A percentile compares a stretch with the other conserved stretches of the same genome.
These are phyloP conservation scores for Teunomyces cretensis DNA, from an alignment of 805 yeast genomes.

Conservation along the genomic window DNA sequence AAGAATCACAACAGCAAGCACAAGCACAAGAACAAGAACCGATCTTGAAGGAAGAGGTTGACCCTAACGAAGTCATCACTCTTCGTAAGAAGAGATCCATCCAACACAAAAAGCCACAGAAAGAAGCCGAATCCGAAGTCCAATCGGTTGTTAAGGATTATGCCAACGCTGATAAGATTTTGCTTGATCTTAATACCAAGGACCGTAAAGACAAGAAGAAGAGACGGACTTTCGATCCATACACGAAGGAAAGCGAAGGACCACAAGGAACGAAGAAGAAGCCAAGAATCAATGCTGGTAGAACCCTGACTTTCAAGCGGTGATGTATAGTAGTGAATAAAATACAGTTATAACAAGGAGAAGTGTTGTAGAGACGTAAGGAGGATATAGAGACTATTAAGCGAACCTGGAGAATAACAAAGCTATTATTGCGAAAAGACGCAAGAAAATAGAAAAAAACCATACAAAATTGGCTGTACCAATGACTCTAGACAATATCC, in stretches of 20 bases:
- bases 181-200: slow-evolving; percentile 20
- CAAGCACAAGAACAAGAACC: neutral
- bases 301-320: slow-evolving; percentile 32
- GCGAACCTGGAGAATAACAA: no score
- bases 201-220: slow-evolving; percentile 25
- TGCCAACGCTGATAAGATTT: slow-evolving; percentile 40
- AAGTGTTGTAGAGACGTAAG: no score
- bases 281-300: slow-evolving; percentile 37
- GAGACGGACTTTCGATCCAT: slow-evolving; percentile 60
- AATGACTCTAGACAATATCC: no score
- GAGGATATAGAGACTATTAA: no score
- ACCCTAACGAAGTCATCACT: slow-evolving; percentile 41
- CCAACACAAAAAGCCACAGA: slow-evolving; percentile 6
- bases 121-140: slow-evolving; percentile 10
- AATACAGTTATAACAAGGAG: no score
- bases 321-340: neutral
- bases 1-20: slow-evolving; percentile 2
- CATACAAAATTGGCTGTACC: no score
- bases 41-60: slow-evolving; percentile 9
- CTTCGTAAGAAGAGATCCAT: slow-evolving; percentile 25
- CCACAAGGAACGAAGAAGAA: slow-evolving; percentile 53
- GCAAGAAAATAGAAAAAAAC: no score
- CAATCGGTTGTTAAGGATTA: slow-evolving; percentile 53
- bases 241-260: slow-evolving; percentile 47
- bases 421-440: no score